Conservation (phyloP, 345 rosid species). For the Citropsis articulata region DNA sequence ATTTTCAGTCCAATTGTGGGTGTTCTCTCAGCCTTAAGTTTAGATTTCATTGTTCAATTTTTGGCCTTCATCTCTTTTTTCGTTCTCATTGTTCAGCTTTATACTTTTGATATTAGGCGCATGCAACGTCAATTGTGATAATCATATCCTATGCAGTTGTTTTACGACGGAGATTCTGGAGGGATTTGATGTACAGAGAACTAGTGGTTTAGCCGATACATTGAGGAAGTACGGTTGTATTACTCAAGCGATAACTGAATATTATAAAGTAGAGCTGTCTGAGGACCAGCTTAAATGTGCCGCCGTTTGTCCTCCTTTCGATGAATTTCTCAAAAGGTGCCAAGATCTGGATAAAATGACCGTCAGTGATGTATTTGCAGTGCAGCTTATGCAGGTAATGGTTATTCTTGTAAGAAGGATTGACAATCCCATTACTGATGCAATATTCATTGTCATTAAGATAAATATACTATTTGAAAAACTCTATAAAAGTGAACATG, state of each 20-base stretch:
- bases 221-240: conserved; percentile 74
- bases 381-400: conserved; percentile 93
- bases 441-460: neutral
- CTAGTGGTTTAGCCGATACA: conserved; percentile 64
- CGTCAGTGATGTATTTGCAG: conserved; percentile 81
- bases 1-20: neutral
- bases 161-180: conserved; percentile 92
- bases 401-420: conserved; percentile 10
- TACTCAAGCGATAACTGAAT: conserved; percentile 64
- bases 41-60: neutral
- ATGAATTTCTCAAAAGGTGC: conserved; percentile 65
- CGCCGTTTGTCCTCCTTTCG: conserved; percentile 50
- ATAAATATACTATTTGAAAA: neutral
- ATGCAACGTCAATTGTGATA: neutral
- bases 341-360: conserved; percentile 80
- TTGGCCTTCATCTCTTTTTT: neutral
- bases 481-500: neutral
- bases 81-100: neutral
- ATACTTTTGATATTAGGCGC: neutral
- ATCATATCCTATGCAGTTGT: conserved; percentile 52
- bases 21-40: neutral
- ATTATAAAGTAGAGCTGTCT: conserved; percentile 39
- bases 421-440: neutral
- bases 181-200: conserved; percentile 87
- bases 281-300: conserved; percentile 33